phyloP scores from a whole-genome alignment of 2,329 filamentous ascomycete species.

The Venturiaceae sp. region DNA sequence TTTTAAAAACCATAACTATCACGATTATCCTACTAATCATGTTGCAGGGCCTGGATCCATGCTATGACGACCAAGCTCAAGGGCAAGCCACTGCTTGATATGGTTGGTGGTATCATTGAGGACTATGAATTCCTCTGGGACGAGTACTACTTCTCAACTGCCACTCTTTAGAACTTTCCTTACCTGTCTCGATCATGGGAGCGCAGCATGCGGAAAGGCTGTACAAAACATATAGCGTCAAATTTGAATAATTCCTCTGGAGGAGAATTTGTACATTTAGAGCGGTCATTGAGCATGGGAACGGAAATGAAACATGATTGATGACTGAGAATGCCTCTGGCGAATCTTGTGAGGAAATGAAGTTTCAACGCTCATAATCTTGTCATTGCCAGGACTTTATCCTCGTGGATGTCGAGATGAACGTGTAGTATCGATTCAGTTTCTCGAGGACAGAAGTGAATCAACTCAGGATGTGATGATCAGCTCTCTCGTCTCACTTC shows the following conservation, averaged over 20 bases:
- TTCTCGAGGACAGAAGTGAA: no score
- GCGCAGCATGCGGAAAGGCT: neutral
- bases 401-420: neutral
- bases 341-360: no score
- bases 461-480: no score
- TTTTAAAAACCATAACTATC: neutral
- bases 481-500: no score
- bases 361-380: neutral
- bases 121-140: constrained; percentile 99
- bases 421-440: neutral
- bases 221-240: neutral
- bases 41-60: constrained; percentile 48
- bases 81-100: constrained; percentile 63
- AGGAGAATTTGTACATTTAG: neutral
- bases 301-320: neutral
- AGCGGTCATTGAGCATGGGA: neutral
- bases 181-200: neutral
- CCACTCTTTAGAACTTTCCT: constrained; percentile 35
- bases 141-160: constrained; percentile 82
- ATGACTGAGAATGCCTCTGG: neutral
- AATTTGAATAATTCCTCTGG: neutral
- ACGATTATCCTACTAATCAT: constrained; percentile 11
- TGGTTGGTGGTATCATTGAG: constrained; percentile 78
- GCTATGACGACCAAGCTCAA: constrained; percentile 61
- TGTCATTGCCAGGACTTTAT: neutral